Base-by-base conservation (phyloP, 345 rosid genomes). In the Adansonia digitata region DNA sequence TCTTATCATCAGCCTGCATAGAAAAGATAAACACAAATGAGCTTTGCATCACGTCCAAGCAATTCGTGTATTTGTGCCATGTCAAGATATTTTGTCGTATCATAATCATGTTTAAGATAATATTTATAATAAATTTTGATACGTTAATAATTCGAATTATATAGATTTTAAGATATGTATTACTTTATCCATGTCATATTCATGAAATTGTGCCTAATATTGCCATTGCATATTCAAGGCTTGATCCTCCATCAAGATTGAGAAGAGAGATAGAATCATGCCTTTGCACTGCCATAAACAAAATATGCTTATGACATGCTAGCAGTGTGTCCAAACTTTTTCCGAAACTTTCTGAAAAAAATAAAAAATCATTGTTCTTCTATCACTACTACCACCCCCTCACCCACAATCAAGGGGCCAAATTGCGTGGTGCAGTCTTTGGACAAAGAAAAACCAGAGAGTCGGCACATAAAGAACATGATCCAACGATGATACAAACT, bases 1-100 rank as follows among this genome's bases (percentile, higher is more conserved):
- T 78, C 57, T 70, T 29, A 73, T 37, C 86, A 73, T 81, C 75
- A 74, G 65, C 82, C 92, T 92, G 84, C 83, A 77, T 39, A 57
- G 65, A 29, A 60, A 42, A 66, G 2, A 40, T 2, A 22, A 66
- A 42, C 5, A 0, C 20, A 8, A 26, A 24, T 24, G 13, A 66
- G 3, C 12, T 66, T 24, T 12, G 53, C n/a, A n/a, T n/a, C n/a
- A n/a, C n/a, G n/a, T n/a, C n/a, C n/a, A n/a, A n/a, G n/a, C n/a
- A n/a, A n/a, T n/a, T n/a, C n/a, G n/a, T n/a, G n/a, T n/a, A n/a
- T n/a, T n/a, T n/a, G n/a, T n/a, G n/a, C n/a, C n/a, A n/a, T n/a
- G n/a, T n/a, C n/a, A n/a, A n/a, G n/a, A n/a, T n/a, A n/a, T n/a
- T n/a, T n/a, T n/a, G n/a, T n/a, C n/a, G n/a, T n/a, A n/a, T n/a